These are phyloP conservation scores for Collybia nuda DNA, from an alignment of 768 basidiomycete species.

Conservation along the genomic window DNA sequence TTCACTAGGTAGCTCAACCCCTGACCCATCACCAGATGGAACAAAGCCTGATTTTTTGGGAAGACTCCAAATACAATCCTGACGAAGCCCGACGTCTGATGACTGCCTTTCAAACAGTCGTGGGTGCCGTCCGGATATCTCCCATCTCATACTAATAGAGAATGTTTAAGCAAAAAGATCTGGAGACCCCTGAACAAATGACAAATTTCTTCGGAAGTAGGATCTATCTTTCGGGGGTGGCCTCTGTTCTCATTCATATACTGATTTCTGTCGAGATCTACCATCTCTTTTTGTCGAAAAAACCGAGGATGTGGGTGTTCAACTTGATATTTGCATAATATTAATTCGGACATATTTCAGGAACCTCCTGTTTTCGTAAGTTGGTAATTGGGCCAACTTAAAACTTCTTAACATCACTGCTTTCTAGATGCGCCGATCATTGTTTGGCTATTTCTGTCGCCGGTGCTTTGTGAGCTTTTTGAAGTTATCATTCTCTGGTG, in stretches of 20 bases:
- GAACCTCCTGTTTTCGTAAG: conserved; percentile 32
- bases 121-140: conserved; percentile 10
- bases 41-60: conserved; percentile 25
- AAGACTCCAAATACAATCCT: conserved; percentile 28
- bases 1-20: conserved; percentile 59
- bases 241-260: not conserved
- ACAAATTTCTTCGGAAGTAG: conserved; percentile 60
- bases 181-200: conserved; percentile 57
- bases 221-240: conserved; percentile 7
- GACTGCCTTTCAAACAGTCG: conserved; percentile 40
- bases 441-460: conserved; percentile 81
- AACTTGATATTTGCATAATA: not conserved
- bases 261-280: conserved; percentile 35
- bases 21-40: conserved; percentile 54
- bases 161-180: conserved; percentile 40
- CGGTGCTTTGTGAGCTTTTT: conserved; percentile 73
- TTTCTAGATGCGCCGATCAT: conserved; percentile 64
- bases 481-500: conserved; percentile 74
- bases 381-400: conserved; percentile 3
- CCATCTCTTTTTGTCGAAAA: conserved; percentile 61
- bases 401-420: not conserved
- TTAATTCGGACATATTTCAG: conserved; percentile 13
- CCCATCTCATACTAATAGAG: not conserved
- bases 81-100: conserved; percentile 44
- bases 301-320: conserved; percentile 46